phyloP scores from a whole-genome alignment of 116 monocot species.

The Cymodocea nodosa region DNA sequence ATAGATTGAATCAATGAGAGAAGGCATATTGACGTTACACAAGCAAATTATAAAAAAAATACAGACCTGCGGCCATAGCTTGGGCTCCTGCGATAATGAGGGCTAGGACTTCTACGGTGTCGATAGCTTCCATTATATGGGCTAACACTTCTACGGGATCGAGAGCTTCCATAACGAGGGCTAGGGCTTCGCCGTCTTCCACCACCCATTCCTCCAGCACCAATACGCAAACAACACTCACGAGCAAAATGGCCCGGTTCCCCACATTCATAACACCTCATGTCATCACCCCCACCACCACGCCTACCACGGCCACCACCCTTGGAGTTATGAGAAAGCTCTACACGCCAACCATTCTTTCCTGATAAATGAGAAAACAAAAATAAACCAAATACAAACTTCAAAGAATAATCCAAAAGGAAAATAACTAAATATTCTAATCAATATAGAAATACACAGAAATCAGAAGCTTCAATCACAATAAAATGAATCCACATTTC shows the following conservation, averaged over 20 bases:
- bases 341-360: conserved; percentile 80
- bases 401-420: too few species aligned
- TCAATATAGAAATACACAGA: too few species aligned
- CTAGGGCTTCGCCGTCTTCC: conserved; percentile 59
- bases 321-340: conserved; percentile 42
- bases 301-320: conserved; percentile 35
- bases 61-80: conserved; percentile 74
- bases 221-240: conserved; percentile 67
- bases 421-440: too few species aligned
- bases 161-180: conserved; percentile 22
- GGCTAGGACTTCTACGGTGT: conserved; percentile 37
- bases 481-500: too few species aligned
- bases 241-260: conserved; percentile 93
- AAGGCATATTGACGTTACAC: not conserved
- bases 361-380: conserved; percentile 16
- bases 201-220: conserved; percentile 53
- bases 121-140: conserved; percentile 21
- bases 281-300: conserved; percentile 29
- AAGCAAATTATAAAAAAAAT: not conserved
- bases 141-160: conserved; percentile 32
- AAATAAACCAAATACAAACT: not conserved
- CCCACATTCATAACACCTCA: conserved; percentile 93
- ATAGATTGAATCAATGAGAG: too few species aligned
- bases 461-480: too few species aligned
- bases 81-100: conserved; percentile 34